Evolutionary conservation across 2,329 filamentous ascomycete species (phyloP).

Genomic region (Malbranchea zuffiana): DNA sequence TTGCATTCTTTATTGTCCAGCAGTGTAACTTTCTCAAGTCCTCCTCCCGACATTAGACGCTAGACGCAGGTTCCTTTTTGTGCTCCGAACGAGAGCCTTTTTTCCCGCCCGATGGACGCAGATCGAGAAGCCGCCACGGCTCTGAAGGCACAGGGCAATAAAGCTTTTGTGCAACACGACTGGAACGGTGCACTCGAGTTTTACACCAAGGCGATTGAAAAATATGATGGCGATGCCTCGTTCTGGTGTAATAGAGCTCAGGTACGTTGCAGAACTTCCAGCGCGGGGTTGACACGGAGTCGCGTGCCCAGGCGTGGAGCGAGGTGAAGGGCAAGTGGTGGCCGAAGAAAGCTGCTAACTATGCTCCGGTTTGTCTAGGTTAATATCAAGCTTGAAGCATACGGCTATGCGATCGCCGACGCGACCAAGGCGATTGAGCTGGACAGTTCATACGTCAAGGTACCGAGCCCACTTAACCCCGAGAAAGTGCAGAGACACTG

Average conservation of each 20-base stretch:
- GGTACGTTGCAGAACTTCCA: slow-evolving; percentile 42
- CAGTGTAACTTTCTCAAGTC: too few relatives aligned
- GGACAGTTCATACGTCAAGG: slow-evolving; percentile 80
- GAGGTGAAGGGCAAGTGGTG: background rate
- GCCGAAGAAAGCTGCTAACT: slow-evolving; percentile 4
- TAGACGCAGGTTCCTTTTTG: too few relatives aligned
- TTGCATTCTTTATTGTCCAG: too few relatives aligned
- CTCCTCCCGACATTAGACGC: too few relatives aligned
- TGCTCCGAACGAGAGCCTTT: too few relatives aligned
- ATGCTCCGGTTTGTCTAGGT: slow-evolving; percentile 44
- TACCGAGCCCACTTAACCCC: slow-evolving; percentile 27
- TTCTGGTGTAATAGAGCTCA: slow-evolving; percentile 94
- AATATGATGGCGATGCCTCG: slow-evolving; percentile 71
- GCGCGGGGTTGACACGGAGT: background rate
- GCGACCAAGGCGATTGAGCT: slow-evolving; percentile 84
- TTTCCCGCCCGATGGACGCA: slow-evolving; percentile 30
- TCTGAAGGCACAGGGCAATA: slow-evolving; percentile 89
- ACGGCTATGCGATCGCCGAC: slow-evolving; percentile 84
- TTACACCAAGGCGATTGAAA: slow-evolving; percentile 78
- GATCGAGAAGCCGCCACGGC: slow-evolving; percentile 59
- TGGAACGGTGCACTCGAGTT: slow-evolving; percentile 71
- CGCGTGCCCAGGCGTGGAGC: background rate
- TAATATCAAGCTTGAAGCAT: slow-evolving; percentile 90
- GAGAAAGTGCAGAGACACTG: too few relatives aligned
- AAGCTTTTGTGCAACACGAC: slow-evolving; percentile 78